phyloP scores from a whole-genome alignment of 257 asterid genomes.

The Petrea volubilis region DNA sequence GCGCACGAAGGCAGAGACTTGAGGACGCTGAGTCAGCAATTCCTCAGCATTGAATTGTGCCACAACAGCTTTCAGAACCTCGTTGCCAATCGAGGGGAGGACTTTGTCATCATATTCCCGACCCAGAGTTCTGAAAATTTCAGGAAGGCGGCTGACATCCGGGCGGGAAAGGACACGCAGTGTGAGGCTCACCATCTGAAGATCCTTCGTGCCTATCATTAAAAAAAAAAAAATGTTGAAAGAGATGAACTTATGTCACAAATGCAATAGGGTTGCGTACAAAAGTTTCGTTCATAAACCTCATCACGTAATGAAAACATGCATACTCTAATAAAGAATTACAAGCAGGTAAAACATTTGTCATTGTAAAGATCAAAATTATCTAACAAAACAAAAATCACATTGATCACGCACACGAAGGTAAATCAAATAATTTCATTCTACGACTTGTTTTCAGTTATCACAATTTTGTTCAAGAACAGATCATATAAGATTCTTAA shows the following conservation, averaged over 20 bases:
- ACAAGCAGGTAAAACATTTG: not conserved
- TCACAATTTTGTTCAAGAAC: not conserved
- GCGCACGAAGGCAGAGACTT: conserved; percentile 61
- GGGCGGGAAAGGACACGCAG: conserved; percentile 66
- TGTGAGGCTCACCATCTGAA: conserved; percentile 68
- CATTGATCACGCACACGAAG: not conserved
- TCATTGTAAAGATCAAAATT: not conserved
- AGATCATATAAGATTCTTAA: not conserved
- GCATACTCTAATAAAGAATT: not conserved
- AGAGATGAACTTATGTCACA: not conserved
- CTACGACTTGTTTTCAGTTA: not conserved
- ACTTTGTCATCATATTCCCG: conserved; percentile 63
- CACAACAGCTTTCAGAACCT: conserved; percentile 53
- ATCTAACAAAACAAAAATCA: not conserved
- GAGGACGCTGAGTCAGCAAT: conserved; percentile 61
- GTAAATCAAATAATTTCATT: not conserved
- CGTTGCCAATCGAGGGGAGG: conserved; percentile 67
- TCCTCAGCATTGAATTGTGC: conserved; percentile 46
- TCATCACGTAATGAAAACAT: not conserved
- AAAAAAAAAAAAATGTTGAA: not conserved
- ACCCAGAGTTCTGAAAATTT: conserved; percentile 55
- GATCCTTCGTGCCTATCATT: conserved; percentile 58
- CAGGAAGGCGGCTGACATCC: conserved; percentile 41
- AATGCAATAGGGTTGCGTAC: not conserved
- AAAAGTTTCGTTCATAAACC: not conserved